Conservation (phyloP, 2,329 filamentous ascomycete species). For the Pseudogymnoascus sp. region DNA sequence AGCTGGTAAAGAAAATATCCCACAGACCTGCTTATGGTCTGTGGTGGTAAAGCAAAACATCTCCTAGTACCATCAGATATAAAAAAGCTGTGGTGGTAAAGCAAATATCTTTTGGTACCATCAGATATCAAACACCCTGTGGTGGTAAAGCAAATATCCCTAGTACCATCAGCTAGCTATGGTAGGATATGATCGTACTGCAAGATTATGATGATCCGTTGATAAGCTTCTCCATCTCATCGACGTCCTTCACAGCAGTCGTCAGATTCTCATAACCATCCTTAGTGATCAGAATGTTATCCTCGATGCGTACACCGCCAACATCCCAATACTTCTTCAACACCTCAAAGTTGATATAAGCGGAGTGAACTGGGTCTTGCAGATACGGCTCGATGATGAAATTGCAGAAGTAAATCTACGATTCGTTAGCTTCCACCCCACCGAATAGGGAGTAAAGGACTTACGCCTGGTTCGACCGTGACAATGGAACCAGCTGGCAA, state of each 20-base stretch:
- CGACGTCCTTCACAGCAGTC: constrained; percentile 59
- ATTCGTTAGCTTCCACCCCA: neutral
- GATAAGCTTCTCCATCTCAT: constrained; percentile 44
- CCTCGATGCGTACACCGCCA: constrained; percentile 63
- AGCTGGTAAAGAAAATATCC: neutral
- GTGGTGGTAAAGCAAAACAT: neutral
- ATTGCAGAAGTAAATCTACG: constrained; percentile 75
- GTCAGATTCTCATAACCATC: constrained; percentile 66
- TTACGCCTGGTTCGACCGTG: constrained; percentile 86
- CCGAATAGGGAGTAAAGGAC: constrained; percentile 27
- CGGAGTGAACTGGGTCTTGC: constrained; percentile 59
- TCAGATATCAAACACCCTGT: neutral
- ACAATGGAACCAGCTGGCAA: constrained; percentile 76
- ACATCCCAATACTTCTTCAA: constrained; percentile 77
- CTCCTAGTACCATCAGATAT: neutral
- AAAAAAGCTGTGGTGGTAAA: neutral
- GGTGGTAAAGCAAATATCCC: neutral
- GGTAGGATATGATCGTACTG: neutral
- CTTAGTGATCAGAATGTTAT: constrained; percentile 65
- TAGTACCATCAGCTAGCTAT: neutral
- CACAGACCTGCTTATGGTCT: neutral
- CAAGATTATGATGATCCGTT: constrained; percentile 13
- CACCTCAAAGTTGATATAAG: constrained; percentile 68
- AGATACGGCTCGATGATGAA: constrained; percentile 82
- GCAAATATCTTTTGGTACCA: neutral